Evolutionary conservation across 768 basidiomycete genomes (phyloP).

Genomic region (Trametes sanguinea): DNA sequence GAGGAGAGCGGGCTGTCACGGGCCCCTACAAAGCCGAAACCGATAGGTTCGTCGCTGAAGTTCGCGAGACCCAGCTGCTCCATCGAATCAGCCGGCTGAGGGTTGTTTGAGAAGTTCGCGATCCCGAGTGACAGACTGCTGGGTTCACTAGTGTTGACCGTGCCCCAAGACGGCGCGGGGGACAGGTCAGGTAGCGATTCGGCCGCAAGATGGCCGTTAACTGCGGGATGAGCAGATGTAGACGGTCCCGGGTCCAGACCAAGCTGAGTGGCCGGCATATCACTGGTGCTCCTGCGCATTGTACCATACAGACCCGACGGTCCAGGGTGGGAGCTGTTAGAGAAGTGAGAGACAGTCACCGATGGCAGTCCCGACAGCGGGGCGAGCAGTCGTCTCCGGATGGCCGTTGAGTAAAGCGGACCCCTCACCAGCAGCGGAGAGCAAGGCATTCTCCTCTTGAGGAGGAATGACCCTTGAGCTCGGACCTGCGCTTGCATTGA

Average conservation of each 20-base stretch:
- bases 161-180: conserved; percentile 24
- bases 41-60: conserved; percentile 12
- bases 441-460: conserved; percentile 1
- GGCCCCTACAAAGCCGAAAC: conserved; percentile 3
- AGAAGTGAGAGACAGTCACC: not conserved
- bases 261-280: not conserved
- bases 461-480: conserved; percentile 1
- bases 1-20: not conserved
- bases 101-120: conserved; percentile 15
- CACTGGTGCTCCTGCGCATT: not conserved
- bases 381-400: not conserved
- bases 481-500: conserved; percentile 1
- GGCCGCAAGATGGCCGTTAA: not conserved
- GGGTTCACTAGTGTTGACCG: not conserved
- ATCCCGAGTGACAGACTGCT: conserved; percentile 21
- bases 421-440: not conserved
- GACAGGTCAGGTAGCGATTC: conserved; percentile 5
- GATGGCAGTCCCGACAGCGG: not conserved
- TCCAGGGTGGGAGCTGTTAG: not conserved
- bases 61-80: conserved; percentile 14
- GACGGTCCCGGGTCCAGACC: not conserved
- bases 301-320: not conserved
- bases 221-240: not conserved
- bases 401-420: not conserved
- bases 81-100: conserved; percentile 1